Percentiles rank a stretch among this genome's conserved stretches.
phyloP scores from a whole-genome alignment of 2,329 filamentous ascomycete genomes.

The Colletotrichum lindemuthianum region DNA sequence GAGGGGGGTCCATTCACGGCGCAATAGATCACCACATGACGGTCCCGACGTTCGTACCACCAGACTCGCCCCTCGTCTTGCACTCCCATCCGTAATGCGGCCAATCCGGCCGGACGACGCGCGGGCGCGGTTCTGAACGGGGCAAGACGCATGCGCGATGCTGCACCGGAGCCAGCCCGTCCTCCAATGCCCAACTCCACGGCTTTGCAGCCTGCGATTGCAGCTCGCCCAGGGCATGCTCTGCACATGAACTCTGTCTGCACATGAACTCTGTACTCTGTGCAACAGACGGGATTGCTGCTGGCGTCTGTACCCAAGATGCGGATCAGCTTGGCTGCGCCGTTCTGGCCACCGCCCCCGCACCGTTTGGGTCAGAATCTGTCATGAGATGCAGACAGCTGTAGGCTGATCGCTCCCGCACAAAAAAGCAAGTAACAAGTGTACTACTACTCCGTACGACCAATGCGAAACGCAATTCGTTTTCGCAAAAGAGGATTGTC shows the following conservation, averaged over 20 bases:
- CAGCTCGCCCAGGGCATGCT: constrained; percentile 3
- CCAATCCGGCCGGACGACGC: neutral
- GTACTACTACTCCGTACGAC: neutral
- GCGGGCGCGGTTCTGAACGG: constrained; percentile 5
- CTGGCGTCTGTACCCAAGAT: neutral
- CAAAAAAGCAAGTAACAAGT: neutral
- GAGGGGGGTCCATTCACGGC: neutral
- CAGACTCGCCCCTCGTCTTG: constrained; percentile 7
- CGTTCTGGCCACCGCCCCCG: neutral
- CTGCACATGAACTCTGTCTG: neutral
- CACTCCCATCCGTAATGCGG: neutral
- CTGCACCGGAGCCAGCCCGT: constrained; percentile 15
- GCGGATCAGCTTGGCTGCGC: constrained; percentile 15
- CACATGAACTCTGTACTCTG: neutral
- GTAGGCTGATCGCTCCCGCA: constrained; percentile 16
- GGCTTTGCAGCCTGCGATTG: neutral
- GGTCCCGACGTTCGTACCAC: constrained; percentile 10
- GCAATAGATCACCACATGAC: constrained; percentile 15
- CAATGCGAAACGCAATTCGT: constrained; percentile 15
- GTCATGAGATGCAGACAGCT: neutral
- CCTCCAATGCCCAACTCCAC: neutral
- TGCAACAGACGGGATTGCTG: neutral
- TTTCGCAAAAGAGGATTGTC: neutral
- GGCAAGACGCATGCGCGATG: constrained; percentile 19
- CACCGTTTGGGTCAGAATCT: neutral